A percentile compares a stretch with the other conserved stretches of the same genome.
phyloP scores from a whole-genome alignment of 441 rosid species.

The Populus hybrid region DNA sequence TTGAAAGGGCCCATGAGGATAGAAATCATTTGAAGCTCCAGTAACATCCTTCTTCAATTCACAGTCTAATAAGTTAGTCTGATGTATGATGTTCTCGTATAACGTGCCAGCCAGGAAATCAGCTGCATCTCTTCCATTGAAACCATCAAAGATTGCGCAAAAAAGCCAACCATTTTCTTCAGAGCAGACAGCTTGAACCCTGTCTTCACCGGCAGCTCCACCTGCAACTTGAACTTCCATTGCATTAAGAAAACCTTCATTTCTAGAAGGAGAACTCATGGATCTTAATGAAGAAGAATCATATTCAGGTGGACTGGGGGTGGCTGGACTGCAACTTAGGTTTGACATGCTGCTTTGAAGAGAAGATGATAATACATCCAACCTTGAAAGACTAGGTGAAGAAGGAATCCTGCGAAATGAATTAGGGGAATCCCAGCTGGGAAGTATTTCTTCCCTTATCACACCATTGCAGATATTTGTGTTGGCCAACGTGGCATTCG shows the following conservation, averaged over 20 bases:
- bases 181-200: constrained; percentile 97
- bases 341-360: constrained; percentile 66
- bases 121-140: constrained; percentile 97
- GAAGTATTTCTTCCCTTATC: constrained; percentile 81
- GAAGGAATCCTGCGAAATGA: constrained; percentile 78
- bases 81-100: constrained; percentile 63
- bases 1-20: constrained; percentile 23
- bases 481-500: constrained; percentile 90
- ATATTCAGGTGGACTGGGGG: constrained; percentile 53
- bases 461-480: constrained; percentile 89
- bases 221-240: constrained; percentile 90
- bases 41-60: constrained; percentile 42
- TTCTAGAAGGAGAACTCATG: constrained; percentile 59
- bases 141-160: constrained; percentile 88
- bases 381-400: constrained; percentile 65
- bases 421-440: constrained; percentile 80
- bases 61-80: constrained; percentile 47
- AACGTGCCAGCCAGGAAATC: constrained; percentile 94
- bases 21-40: constrained; percentile 23
- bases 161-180: constrained; percentile 93
- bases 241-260: constrained; percentile 65
- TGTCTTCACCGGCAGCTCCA: constrained; percentile 98
- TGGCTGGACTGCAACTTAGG: constrained; percentile 74
- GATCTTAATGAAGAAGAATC: constrained; percentile 55
- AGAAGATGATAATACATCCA: constrained; percentile 84